A percentile compares a stretch with the other conserved stretches of the same genome.
These are phyloP conservation scores for Syncephalastrum sp. DNA, from an alignment of 371 early-diverging fungal species.

Conservation along the genomic window DNA sequence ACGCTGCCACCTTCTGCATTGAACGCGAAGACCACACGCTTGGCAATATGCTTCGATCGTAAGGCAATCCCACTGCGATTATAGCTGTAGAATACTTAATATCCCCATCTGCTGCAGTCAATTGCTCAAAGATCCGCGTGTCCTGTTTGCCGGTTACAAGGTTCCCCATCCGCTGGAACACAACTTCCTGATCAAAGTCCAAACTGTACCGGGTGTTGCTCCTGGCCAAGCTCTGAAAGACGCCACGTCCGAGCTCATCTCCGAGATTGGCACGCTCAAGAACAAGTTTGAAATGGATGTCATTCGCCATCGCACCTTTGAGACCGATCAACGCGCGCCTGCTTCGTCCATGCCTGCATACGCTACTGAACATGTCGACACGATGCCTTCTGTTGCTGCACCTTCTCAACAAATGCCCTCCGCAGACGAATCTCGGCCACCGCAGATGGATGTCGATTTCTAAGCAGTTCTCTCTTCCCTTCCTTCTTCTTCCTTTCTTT, in stretches of 20 bases:
- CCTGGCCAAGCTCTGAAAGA: slow-evolving; percentile 81
- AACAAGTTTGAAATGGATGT: slow-evolving; percentile 78
- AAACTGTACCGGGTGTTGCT: slow-evolving; percentile 83
- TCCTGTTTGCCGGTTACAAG: slow-evolving; percentile 97
- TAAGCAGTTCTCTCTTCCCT: slow-evolving; percentile 17
- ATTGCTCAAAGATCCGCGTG: slow-evolving; percentile 88
- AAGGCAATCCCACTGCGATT: slow-evolving; percentile 22
- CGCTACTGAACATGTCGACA: slow-evolving; percentile 29
- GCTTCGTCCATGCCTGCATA: slow-evolving; percentile 24
- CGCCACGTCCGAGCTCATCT: slow-evolving; percentile 76
- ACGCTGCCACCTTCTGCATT: slow-evolving; percentile 91
- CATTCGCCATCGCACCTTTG: slow-evolving; percentile 48
- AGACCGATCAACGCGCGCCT: slow-evolving; percentile 39
- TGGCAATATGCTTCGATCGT: slow-evolving; percentile 91
- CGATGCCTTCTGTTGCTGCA: slow-evolving; percentile 2
- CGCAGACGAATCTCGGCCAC: slow-evolving; percentile 29
- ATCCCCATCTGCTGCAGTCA: slow-evolving; percentile 56
- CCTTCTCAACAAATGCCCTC: neutral
- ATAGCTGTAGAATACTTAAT: neutral
- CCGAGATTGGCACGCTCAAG: slow-evolving; percentile 79
- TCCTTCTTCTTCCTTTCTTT: neutral
- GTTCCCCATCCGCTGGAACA: slow-evolving; percentile 98
- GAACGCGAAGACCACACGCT: slow-evolving; percentile 98
- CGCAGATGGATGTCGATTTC: slow-evolving; percentile 59
- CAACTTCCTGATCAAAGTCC: slow-evolving; percentile 85